Percentiles rank a stretch among this genome's conserved stretches.
Conservation (phyloP, 306 rosid species). For the Vigna reflexopilosa region DNA sequence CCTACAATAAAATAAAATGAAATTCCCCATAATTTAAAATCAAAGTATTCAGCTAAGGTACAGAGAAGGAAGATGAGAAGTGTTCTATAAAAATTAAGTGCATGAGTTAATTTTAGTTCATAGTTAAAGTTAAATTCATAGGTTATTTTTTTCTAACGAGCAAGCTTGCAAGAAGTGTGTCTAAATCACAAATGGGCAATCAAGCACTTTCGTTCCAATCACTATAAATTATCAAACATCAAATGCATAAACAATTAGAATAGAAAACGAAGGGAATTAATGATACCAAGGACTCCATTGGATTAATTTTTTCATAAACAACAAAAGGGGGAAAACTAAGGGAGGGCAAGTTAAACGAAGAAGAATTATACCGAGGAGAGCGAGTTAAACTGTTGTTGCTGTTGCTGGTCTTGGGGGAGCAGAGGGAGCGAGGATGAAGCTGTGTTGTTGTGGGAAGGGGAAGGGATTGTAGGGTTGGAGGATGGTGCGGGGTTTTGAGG, state of each 20-base stretch:
- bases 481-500: not conserved
- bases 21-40: not conserved
- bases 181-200: not conserved
- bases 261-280: not conserved
- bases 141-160: not conserved
- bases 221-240: constrained; percentile 1
- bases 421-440: not conserved
- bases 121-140: no score
- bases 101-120: not conserved
- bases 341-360: not conserved
- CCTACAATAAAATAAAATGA: not conserved
- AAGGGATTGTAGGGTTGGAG: not conserved
- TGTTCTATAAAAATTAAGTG: not conserved
- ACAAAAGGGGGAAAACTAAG: not conserved
- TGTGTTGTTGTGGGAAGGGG: not conserved
- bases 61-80: not conserved
- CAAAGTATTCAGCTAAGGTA: not conserved
- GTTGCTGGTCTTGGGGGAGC: constrained; percentile 49
- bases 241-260: constrained; percentile 3
- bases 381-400: not conserved
- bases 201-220: not conserved
- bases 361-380: constrained; percentile 65
- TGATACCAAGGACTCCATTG: constrained; percentile 34
- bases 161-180: not conserved
- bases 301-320: no score